Evolutionary conservation across 2,329 filamentous ascomycete genomes (phyloP), one percentile per base, ranked within the genome.

Genomic region (Stagonosporopsis tanaceti): DNA sequence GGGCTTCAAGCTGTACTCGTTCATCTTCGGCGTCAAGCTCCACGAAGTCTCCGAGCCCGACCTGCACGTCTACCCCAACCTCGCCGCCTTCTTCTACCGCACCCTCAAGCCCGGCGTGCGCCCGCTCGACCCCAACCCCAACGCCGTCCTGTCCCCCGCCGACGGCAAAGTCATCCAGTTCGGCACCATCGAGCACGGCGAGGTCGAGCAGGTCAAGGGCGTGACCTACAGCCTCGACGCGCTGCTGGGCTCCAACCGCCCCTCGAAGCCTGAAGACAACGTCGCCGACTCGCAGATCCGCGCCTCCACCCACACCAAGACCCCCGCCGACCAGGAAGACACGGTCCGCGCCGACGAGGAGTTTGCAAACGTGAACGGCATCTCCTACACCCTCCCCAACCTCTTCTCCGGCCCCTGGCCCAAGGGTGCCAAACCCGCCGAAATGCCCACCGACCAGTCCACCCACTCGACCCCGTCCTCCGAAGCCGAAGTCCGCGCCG

Each of bases 171-270:
- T 99, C 42, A 85, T 99, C 25, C 94, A 98, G 69, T 97, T 93
- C 67, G 95, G 95, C 11, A 88, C 88, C 67, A 97, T 99, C 55
- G 90, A 96, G 70, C 88, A 93, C 69, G 93, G 94, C 45, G 92
- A 97, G 71, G 96, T 99, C 40, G 95, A 99, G 76, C 95, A 99
- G 79, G 94, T 99, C 63, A 99, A 99, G 79, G 95, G 95, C 59
- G 95, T 99, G 84, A 99, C 95, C 0, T 99, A 99, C 78, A 96
- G 89, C 65, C 85, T 99, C 52, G 95, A 99, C 74, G 93, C 95
- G 7, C 84, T 99, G 1, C 84, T 99, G 2, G 95, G 95, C 48
- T 77, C 77, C 46, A 64, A 63, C 32, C 66, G 67, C 20, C 75
- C 64, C 56, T 76, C 74, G 2, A 69, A 57, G 60, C 87, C 85